A percentile compares a stretch with the other conserved stretches of the same genome.
These are phyloP conservation scores for Ramalina intermedia DNA, from an alignment of 495 filamentous ascomycete genomes.

Conservation along the genomic window DNA sequence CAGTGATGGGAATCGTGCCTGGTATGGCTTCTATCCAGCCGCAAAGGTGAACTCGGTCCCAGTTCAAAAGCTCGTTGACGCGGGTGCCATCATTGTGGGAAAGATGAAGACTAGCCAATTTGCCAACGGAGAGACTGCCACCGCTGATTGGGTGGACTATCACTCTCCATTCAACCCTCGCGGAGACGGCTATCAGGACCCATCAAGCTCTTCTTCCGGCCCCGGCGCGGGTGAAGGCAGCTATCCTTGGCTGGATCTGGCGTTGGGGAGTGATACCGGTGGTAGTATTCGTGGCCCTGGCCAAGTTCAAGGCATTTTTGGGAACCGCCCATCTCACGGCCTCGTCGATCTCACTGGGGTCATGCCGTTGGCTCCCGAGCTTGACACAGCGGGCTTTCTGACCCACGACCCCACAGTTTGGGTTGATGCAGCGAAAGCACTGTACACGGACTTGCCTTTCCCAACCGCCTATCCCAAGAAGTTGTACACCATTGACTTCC, in stretches of 20 bases:
- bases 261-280: conserved; percentile 36
- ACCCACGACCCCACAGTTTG: conserved; percentile 32
- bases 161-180: conserved; percentile 41
- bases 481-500: conserved; percentile 26
- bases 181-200: conserved; percentile 41
- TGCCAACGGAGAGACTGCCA: conserved; percentile 39
- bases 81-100: conserved; percentile 44
- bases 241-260: conserved; percentile 43
- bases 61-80: conserved; percentile 42
- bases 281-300: conserved; percentile 33
- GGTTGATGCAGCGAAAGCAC: conserved; percentile 28
- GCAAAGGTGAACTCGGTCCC: conserved; percentile 29
- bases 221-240: conserved; percentile 31
- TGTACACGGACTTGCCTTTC: conserved; percentile 28
- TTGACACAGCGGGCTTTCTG: conserved; percentile 31
- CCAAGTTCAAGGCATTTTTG: conserved; percentile 32
- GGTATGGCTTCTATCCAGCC: conserved; percentile 36
- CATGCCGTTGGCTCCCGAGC: conserved; percentile 29
- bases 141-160: conserved; percentile 39
- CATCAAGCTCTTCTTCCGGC: conserved; percentile 31
- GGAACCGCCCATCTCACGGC: conserved; percentile 35
- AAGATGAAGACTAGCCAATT: conserved; percentile 46
- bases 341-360: conserved; percentile 28
- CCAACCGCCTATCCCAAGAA: conserved; percentile 30
- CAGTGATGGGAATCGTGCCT: conserved; percentile 40